Percentiles rank a stretch among this genome's conserved stretches.
These are phyloP conservation scores for Ceratocystis cubensis DNA, from an alignment of 2,329 filamentous ascomycete genomes.

Conservation along the genomic window DNA sequence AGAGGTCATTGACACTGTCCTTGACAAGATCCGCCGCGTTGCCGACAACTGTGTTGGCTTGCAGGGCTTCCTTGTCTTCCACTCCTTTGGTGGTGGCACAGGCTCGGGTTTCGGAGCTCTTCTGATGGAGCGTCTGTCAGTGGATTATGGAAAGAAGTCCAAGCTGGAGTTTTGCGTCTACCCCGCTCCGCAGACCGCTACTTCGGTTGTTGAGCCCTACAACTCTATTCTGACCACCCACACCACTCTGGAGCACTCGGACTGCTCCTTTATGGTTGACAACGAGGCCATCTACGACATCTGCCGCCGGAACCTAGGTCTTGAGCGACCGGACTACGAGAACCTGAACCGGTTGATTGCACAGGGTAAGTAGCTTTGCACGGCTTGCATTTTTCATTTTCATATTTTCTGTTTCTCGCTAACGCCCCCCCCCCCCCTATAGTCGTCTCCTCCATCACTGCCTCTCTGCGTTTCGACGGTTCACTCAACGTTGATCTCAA, in stretches of 20 bases:
- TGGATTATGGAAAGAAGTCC: constrained; percentile 99
- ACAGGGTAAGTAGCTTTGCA: constrained; percentile 49
- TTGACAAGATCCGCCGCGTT: constrained; percentile 95
- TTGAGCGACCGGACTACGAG: constrained; percentile 95
- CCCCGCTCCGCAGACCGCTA: constrained; percentile 91
- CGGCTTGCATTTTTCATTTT: not conserved
- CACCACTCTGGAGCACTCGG: constrained; percentile 97
- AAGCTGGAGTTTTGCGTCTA: constrained; percentile 99
- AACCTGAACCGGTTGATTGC: constrained; percentile 98
- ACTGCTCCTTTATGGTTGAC: constrained; percentile 99
- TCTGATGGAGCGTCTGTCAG: constrained; percentile 95
- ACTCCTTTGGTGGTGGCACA: constrained; percentile 98
- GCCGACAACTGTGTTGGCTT: constrained; percentile 97
- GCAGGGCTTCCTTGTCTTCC: constrained; percentile 98
- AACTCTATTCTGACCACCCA: constrained; percentile 99
- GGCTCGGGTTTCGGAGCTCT: constrained; percentile 97
- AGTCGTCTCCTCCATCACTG: constrained; percentile 98
- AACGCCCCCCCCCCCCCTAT: constrained; percentile 24
- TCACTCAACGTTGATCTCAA: constrained; percentile 98
- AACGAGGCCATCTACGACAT: constrained; percentile 99
- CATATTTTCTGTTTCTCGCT: constrained; percentile 20
- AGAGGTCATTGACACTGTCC: constrained; percentile 95
- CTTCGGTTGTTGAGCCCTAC: constrained; percentile 97
- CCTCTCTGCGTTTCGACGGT: constrained; percentile 94
- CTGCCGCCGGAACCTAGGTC: constrained; percentile 91